Percentiles rank a stretch among this genome's conserved stretches.
These are phyloP conservation scores for Fusarium hainanense DNA, from an alignment of 2,329 filamentous ascomycete genomes.

Conservation along the genomic window DNA sequence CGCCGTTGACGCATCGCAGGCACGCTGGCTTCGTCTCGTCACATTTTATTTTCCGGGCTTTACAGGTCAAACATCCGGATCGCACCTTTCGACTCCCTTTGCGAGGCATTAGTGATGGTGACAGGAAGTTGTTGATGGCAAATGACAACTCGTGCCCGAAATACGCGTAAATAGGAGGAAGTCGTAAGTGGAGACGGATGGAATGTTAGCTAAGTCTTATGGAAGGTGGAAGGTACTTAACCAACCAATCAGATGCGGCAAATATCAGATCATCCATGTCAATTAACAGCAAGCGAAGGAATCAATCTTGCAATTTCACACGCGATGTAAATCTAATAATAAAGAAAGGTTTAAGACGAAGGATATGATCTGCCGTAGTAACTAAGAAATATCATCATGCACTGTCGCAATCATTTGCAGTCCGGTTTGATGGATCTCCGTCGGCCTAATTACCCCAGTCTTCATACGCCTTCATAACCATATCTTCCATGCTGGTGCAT, in stretches of 20 bases:
- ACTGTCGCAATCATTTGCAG: no score
- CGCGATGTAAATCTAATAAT: background rate
- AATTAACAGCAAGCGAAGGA: no score
- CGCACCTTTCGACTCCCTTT: slow-evolving; percentile 19
- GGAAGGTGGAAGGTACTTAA: background rate
- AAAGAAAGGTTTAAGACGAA: background rate
- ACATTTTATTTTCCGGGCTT: slow-evolving; percentile 17
- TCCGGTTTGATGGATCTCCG: no score
- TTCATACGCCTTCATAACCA: no score
- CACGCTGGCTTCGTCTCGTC: slow-evolving; percentile 13
- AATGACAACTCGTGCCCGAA: background rate
- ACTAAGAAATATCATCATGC: no score
- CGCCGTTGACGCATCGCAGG: slow-evolving; percentile 6
- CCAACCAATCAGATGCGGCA: background rate
- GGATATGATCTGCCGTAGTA: no score
- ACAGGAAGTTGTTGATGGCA: background rate
- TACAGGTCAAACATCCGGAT: slow-evolving; percentile 18
- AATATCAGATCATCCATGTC: background rate
- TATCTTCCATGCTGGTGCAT: no score
- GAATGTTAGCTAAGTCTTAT: background rate
- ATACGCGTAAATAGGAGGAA: background rate
- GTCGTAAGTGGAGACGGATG: background rate
- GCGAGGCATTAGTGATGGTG: slow-evolving; percentile 6
- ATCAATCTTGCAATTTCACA: background rate
- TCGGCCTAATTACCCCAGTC: no score